Percentiles rank a stretch among this genome's conserved stretches.
Conservation (phyloP, 306 rosid species). For the Inga laurina region DNA sequence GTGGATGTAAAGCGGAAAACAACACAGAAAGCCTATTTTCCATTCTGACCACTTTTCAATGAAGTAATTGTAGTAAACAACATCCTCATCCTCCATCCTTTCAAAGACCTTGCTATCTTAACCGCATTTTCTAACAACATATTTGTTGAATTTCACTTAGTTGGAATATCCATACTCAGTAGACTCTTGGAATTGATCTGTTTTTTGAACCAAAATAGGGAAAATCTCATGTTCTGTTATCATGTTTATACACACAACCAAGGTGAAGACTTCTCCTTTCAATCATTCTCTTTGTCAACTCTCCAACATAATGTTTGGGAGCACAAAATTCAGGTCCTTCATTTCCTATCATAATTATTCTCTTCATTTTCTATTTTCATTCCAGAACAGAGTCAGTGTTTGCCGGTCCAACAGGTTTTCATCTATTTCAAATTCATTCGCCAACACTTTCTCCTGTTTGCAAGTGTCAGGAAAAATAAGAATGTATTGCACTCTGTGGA, state of each 20-base stretch:
- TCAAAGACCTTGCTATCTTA: background rate
- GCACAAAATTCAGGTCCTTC: background rate
- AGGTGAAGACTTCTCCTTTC: background rate
- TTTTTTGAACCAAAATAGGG: background rate
- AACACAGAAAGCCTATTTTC: background rate
- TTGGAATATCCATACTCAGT: background rate
- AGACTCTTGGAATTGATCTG: background rate
- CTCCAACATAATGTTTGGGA: background rate
- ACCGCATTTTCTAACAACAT: background rate
- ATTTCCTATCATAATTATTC: background rate
- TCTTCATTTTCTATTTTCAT: background rate
- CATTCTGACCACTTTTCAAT: background rate
- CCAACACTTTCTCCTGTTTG: slow-evolving; percentile 3
- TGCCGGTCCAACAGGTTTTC: background rate
- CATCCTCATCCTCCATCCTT: background rate
- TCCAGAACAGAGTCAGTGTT: background rate
- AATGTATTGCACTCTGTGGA: slow-evolving; percentile 21
- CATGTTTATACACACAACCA: background rate
- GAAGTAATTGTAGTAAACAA: background rate
- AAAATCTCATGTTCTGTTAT: background rate
- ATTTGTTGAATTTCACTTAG: background rate
- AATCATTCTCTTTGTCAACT: background rate
- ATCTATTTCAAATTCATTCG: background rate
- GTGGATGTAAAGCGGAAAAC: background rate
- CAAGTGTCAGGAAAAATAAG: background rate